phyloP scores from a whole-genome alignment of 75 land plant species.

The Larix kaempferi region DNA sequence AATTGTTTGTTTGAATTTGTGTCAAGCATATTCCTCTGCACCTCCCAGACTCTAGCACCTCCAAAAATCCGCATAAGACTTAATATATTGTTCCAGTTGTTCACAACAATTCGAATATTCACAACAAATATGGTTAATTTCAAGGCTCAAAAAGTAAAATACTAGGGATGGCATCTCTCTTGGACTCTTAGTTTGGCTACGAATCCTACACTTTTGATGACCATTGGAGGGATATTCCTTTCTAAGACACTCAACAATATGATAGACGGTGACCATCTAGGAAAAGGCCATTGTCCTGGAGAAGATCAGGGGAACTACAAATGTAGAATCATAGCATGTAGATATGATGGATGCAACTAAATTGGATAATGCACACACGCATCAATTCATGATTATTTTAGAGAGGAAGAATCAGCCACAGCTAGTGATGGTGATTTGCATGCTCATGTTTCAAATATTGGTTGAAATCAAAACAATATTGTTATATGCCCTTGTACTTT shows the following conservation, averaged over 20 bases:
- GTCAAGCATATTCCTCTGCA: slow-evolving; percentile 71
- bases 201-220: slow-evolving; percentile 60
- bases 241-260: slow-evolving; percentile 82
- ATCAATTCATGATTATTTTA: slow-evolving; percentile 66
- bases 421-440: slow-evolving; percentile 57
- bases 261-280: slow-evolving; percentile 38
- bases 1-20: neutral
- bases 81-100: slow-evolving; percentile 83
- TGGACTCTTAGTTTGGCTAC: slow-evolving; percentile 54
- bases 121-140: slow-evolving; percentile 46
- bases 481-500: slow-evolving; percentile 87
- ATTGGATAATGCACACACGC: slow-evolving; percentile 28
- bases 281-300: slow-evolving; percentile 51
- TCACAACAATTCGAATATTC: slow-evolving; percentile 53
- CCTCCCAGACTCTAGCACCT: slow-evolving; percentile 79
- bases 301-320: slow-evolving; percentile 60
- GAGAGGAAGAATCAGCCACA: slow-evolving; percentile 57
- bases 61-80: slow-evolving; percentile 63
- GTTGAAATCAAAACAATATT: slow-evolving; percentile 83
- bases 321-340: slow-evolving; percentile 59
- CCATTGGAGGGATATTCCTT: slow-evolving; percentile 43
- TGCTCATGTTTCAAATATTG: slow-evolving; percentile 76
- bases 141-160: slow-evolving; percentile 37
- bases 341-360: slow-evolving; percentile 75
- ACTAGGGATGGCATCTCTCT: slow-evolving; percentile 90